Conservation (phyloP, 768 basidiomycete species). For the Pleurotus platypus region DNA sequence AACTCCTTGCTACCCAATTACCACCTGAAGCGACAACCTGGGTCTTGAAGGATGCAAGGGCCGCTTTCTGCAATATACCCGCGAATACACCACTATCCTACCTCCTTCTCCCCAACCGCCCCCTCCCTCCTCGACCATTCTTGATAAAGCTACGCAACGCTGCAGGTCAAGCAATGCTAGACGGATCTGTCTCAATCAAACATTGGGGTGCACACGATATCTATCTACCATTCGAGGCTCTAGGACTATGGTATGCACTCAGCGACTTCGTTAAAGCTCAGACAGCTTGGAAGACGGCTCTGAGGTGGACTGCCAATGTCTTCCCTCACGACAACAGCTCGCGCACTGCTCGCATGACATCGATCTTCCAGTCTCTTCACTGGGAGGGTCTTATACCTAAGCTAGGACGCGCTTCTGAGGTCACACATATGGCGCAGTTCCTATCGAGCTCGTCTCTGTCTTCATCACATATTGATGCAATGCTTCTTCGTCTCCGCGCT, state of each 20-base stretch:
- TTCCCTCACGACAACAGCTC: background rate
- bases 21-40: background rate
- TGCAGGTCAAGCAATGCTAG: slow-evolving; percentile 1
- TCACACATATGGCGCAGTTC: background rate
- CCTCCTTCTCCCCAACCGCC: no score
- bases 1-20: background rate
- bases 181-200: background rate
- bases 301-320: background rate
- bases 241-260: slow-evolving; percentile 1
- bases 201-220: background rate
- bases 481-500: background rate
- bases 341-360: background rate
- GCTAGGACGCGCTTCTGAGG: background rate
- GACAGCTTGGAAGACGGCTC: background rate
- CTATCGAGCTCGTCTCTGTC: background rate
- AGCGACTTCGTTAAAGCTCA: background rate
- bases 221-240: slow-evolving; percentile 2
- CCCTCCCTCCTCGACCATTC: background rate
- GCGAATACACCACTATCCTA: no score
- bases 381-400: background rate
- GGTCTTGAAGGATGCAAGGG: background rate
- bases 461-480: background rate
- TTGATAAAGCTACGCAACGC: background rate
- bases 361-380: background rate
- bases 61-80: background rate